A percentile compares a stretch with the other conserved stretches of the same genome.
Conservation (phyloP, 208 protist genomes). For the Trypanosoma mega region DNA sequence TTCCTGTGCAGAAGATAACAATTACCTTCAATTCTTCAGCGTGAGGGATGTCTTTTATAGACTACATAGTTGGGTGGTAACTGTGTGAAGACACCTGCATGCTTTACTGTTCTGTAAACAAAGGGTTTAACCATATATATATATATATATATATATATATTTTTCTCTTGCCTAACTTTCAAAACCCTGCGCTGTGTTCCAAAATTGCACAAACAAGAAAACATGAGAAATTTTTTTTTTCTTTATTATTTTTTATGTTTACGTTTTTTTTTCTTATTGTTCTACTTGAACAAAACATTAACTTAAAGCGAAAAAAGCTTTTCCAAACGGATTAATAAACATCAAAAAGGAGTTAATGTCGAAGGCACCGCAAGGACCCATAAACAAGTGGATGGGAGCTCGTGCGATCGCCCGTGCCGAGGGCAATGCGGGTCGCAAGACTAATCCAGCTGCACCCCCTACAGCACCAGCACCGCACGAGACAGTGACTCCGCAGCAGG, state of each 20-base stretch:
- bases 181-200: too few species aligned
- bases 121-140: too few species aligned
- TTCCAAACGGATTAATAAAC: background rate
- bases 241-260: constrained; percentile 4
- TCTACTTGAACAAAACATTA: background rate
- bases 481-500: constrained; percentile 5
- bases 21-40: too few species aligned
- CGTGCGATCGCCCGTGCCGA: constrained; percentile 20
- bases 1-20: too few species aligned
- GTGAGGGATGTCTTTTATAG: too few species aligned
- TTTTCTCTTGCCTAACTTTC: too few species aligned
- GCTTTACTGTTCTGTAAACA: too few species aligned
- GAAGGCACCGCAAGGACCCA: constrained; percentile 10
- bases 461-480: constrained; percentile 14
- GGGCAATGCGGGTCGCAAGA: constrained; percentile 15
- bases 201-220: too few species aligned
- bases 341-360: constrained; percentile 21
- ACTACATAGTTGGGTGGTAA: too few species aligned
- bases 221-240: background rate
- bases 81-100: too few species aligned
- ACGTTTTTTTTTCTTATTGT: background rate
- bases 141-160: too few species aligned
- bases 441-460: constrained; percentile 13
- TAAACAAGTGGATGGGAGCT: constrained; percentile 34
- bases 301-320: background rate